These are phyloP conservation scores for Xylariaceae sp. DNA, from an alignment of 2,329 filamentous ascomycete genomes.

Conservation along the genomic window DNA sequence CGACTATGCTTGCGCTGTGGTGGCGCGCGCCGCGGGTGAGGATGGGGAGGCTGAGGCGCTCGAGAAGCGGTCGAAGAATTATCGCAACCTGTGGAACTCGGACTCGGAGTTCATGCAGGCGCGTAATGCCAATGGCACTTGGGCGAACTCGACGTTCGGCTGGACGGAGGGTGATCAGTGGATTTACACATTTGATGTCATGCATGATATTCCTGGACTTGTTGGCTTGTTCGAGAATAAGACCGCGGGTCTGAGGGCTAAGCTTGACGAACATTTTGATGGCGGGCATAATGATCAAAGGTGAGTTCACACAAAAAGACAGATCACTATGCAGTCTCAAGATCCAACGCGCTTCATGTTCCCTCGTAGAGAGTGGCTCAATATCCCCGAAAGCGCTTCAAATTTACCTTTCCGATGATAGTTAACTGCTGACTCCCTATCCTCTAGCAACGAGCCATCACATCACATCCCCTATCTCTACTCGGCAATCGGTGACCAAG, in stretches of 20 bases:
- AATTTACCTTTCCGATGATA: too few relatives aligned
- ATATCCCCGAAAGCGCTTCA: too few relatives aligned
- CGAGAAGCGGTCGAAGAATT: slow-evolving; percentile 36
- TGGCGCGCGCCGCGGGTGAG: slow-evolving; percentile 36
- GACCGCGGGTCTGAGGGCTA: slow-evolving; percentile 34
- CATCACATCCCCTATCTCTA: slow-evolving; percentile 47
- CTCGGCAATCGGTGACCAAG: slow-evolving; percentile 39
- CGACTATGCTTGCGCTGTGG: slow-evolving; percentile 41
- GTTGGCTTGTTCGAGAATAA: slow-evolving; percentile 37
- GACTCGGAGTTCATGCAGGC: slow-evolving; percentile 45
- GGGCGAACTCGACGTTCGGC: slow-evolving; percentile 40
- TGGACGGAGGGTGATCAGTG: slow-evolving; percentile 48
- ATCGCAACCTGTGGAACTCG: slow-evolving; percentile 39
- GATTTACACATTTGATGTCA: slow-evolving; percentile 48
- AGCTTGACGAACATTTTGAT: slow-evolving; percentile 42
- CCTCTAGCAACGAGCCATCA: slow-evolving; percentile 44
- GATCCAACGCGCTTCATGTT: too few relatives aligned
- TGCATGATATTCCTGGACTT: slow-evolving; percentile 42
- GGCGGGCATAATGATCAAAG: slow-evolving; percentile 45
- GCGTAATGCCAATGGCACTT: slow-evolving; percentile 43
- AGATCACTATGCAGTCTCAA: too few relatives aligned
- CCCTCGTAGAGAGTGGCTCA: too few relatives aligned
- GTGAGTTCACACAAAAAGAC: too few relatives aligned
- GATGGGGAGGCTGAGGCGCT: slow-evolving; percentile 30
- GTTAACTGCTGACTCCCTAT: too few relatives aligned